Evolutionary conservation across 352 stramenopile genomes (phyloP).

Genomic region (Globisporangium perplexum): DNA sequence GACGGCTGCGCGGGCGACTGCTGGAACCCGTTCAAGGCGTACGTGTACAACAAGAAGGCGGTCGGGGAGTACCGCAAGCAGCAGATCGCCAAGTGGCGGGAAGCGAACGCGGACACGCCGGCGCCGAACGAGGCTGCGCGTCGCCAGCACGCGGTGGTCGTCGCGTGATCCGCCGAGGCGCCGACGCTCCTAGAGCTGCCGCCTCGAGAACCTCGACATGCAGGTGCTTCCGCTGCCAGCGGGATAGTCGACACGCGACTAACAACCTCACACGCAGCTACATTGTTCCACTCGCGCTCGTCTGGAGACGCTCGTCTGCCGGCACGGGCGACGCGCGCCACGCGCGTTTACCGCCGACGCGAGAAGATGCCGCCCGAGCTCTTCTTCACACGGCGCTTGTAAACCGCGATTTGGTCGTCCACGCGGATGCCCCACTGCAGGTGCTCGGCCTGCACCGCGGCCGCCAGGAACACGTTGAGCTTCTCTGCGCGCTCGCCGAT

Average conservation of each 20-base stretch:
- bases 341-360: slow-evolving; percentile 52
- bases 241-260: neutral
- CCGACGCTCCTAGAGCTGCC: too few species aligned
- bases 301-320: neutral
- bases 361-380: slow-evolving; percentile 47
- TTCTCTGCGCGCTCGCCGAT: slow-evolving; percentile 83
- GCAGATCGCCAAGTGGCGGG: slow-evolving; percentile 57
- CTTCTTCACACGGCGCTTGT: slow-evolving; percentile 85
- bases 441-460: slow-evolving; percentile 72
- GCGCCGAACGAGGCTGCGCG: neutral
- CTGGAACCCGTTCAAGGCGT: slow-evolving; percentile 63
- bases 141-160: slow-evolving; percentile 22
- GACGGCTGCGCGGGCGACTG: slow-evolving; percentile 67
- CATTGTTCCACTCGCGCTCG: neutral
- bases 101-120: slow-evolving; percentile 6
- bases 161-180: slow-evolving; percentile 22
- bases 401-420: slow-evolving; percentile 84
- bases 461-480: slow-evolving; percentile 77
- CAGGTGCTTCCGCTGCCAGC: too few species aligned
- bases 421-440: slow-evolving; percentile 86
- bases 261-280: slow-evolving; percentile 4
- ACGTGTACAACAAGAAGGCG: slow-evolving; percentile 67
- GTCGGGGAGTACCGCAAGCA: slow-evolving; percentile 69
- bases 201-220: too few species aligned
- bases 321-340: neutral